phyloP scores from a whole-genome alignment of 306 rosid genomes.

The Inga oerstediana region DNA sequence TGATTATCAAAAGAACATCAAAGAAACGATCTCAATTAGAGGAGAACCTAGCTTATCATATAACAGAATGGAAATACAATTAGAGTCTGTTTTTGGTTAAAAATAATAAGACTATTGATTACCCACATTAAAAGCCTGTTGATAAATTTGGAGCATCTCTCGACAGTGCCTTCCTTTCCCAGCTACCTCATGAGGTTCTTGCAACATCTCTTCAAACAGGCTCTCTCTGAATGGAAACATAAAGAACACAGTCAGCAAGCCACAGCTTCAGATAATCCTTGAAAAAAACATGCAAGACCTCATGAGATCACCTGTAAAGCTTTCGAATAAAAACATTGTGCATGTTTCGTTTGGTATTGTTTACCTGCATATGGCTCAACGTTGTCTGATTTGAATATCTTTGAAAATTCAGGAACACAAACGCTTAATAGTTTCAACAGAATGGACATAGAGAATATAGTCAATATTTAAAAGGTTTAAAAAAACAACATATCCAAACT shows the following conservation, averaged over 20 bases:
- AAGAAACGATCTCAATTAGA: neutral
- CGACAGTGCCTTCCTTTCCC: conserved; percentile 77
- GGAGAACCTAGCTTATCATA: conserved; percentile 16
- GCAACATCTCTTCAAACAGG: conserved; percentile 88
- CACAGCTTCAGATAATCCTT: neutral
- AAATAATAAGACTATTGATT: neutral
- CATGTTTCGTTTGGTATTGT: conserved; percentile 79
- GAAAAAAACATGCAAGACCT: neutral
- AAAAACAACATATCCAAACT: neutral
- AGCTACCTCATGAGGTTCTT: conserved; percentile 78
- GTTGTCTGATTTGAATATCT: conserved; percentile 5
- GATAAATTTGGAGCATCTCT: conserved; percentile 82
- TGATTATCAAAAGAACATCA: conserved; percentile 17
- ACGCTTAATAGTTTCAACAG: neutral
- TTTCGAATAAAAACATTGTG: conserved; percentile 90
- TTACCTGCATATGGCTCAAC: conserved; percentile 55
- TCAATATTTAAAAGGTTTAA: neutral
- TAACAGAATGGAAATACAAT: conserved; percentile 3
- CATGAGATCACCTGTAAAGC: conserved; percentile 72
- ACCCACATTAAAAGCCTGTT: conserved; percentile 81
- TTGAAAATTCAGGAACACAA: conserved; percentile 19
- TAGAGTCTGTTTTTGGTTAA: neutral
- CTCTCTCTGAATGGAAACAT: conserved; percentile 63
- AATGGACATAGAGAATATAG: neutral
- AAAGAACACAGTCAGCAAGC: conserved; percentile 28